A percentile compares a stretch with the other conserved stretches of the same genome.
Conservation (phyloP, 2,329 filamentous ascomycete species). For the Epichloe festucae region DNA sequence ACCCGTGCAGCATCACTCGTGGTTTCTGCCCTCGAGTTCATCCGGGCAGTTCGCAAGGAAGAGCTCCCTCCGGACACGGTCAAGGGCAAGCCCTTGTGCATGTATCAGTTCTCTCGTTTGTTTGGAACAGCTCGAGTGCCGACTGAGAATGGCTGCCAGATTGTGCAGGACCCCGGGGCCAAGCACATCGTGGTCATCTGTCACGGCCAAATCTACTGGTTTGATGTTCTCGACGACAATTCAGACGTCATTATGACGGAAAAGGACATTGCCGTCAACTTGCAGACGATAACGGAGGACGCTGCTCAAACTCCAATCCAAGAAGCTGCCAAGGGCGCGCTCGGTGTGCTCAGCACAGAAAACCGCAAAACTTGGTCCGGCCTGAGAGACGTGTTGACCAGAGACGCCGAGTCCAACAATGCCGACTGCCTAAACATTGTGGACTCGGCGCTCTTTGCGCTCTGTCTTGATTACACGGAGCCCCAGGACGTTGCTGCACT, state of each 20-base stretch:
- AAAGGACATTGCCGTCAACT: slow-evolving; percentile 79
- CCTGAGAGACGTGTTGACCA: slow-evolving; percentile 72
- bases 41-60: slow-evolving; percentile 82
- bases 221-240: slow-evolving; percentile 90
- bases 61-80: slow-evolving; percentile 83
- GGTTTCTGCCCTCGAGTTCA: slow-evolving; percentile 80
- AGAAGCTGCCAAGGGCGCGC: slow-evolving; percentile 84
- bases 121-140: slow-evolving; percentile 93
- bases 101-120: slow-evolving; percentile 94
- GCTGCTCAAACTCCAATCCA: slow-evolving; percentile 81
- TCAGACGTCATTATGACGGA: slow-evolving; percentile 95
- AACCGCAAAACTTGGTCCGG: slow-evolving; percentile 95
- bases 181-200: slow-evolving; percentile 90
- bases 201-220: slow-evolving; percentile 97
- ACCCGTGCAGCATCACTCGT: slow-evolving; percentile 87
- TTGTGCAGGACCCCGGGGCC: slow-evolving; percentile 84
- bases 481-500: slow-evolving; percentile 67
- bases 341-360: slow-evolving; percentile 90
- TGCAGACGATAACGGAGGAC: slow-evolving; percentile 86
- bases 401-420: slow-evolving; percentile 82
- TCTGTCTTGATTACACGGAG: slow-evolving; percentile 88
- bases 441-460: slow-evolving; percentile 81
- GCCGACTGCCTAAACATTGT: slow-evolving; percentile 92
- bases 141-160: slow-evolving; percentile 88
- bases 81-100: slow-evolving; percentile 75